These are phyloP conservation scores for Aspergillus avenaceus DNA, from an alignment of 495 filamentous ascomycete species.

Conservation along the genomic window DNA sequence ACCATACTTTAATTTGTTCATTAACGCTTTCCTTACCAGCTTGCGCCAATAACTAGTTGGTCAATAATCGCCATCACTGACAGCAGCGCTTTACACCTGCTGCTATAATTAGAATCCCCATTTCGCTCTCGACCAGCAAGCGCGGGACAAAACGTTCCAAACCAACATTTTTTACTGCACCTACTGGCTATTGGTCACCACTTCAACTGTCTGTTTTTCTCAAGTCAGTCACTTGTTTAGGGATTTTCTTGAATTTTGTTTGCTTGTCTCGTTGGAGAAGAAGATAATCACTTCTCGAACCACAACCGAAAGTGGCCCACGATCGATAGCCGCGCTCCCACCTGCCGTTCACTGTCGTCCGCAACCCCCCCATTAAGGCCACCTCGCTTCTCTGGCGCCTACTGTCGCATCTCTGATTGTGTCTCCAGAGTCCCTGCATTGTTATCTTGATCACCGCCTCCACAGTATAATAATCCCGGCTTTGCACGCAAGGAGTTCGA, in stretches of 20 bases:
- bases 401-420: neutral
- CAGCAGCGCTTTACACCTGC: constrained; percentile 20
- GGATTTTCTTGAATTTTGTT: neutral
- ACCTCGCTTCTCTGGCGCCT: constrained; percentile 13
- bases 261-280: neutral
- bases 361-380: constrained; percentile 9
- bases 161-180: constrained; percentile 2
- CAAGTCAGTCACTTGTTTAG: neutral
- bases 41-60: neutral
- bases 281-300: neutral
- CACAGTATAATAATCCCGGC: neutral
- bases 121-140: constrained; percentile 25
- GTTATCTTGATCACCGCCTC: constrained; percentile 1
- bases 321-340: constrained; percentile 8
- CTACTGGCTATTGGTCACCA: constrained; percentile 3
- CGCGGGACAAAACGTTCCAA: constrained; percentile 24
- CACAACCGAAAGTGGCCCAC: neutral
- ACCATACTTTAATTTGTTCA: neutral
- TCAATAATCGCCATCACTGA: constrained; percentile 26
- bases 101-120: constrained; percentile 39
- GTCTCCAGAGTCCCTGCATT: neutral
- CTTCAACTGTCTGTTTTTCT: neutral
- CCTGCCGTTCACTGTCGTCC: constrained; percentile 4
- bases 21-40: neutral
- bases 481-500: constrained; percentile 20